Percentiles rank a stretch among this genome's conserved stretches.
phyloP scores from a whole-genome alignment of 2,329 filamentous ascomycete genomes.

The Leptodontidium sp. region DNA sequence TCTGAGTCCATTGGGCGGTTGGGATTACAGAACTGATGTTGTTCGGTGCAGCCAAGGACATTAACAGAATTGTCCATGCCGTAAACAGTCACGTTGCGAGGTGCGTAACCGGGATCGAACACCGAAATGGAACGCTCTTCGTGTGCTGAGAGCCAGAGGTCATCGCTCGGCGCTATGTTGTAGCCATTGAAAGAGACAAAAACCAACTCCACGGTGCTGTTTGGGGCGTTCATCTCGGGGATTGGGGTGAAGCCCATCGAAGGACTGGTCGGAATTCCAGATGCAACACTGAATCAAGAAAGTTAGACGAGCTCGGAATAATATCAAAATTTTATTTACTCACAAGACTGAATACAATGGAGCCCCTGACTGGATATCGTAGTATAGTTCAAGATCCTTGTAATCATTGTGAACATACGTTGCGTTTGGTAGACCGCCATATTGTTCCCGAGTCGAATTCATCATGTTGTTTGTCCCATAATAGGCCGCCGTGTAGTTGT shows the following conservation, averaged over 20 bases:
- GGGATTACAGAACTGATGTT: slow-evolving; percentile 15
- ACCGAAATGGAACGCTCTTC: background rate
- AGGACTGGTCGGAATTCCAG: background rate
- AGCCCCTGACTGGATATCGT: background rate
- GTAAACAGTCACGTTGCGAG: background rate
- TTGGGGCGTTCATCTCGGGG: background rate
- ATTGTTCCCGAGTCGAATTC: background rate
- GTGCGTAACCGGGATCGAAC: background rate
- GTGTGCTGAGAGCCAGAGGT: slow-evolving; percentile 9
- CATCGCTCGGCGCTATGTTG: background rate
- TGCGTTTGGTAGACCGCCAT: slow-evolving; percentile 1
- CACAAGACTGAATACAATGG: background rate
- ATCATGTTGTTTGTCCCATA: slow-evolving; percentile 9
- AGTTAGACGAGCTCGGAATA: too few relatives aligned
- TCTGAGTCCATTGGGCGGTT: slow-evolving; percentile 3
- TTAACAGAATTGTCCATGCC: background rate
- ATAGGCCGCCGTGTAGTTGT: slow-evolving; percentile 16
- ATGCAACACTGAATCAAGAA: background rate
- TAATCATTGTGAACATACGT: slow-evolving; percentile 17
- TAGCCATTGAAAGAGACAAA: background rate
- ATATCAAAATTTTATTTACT: background rate
- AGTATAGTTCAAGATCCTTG: slow-evolving; percentile 5
- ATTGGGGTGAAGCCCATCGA: slow-evolving; percentile 10
- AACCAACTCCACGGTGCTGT: slow-evolving; percentile 2
- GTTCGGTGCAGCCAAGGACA: slow-evolving; percentile 2